Evolutionary conservation across 2,329 filamentous ascomycete species (phyloP).

Genomic region (Helotiales sp.): DNA sequence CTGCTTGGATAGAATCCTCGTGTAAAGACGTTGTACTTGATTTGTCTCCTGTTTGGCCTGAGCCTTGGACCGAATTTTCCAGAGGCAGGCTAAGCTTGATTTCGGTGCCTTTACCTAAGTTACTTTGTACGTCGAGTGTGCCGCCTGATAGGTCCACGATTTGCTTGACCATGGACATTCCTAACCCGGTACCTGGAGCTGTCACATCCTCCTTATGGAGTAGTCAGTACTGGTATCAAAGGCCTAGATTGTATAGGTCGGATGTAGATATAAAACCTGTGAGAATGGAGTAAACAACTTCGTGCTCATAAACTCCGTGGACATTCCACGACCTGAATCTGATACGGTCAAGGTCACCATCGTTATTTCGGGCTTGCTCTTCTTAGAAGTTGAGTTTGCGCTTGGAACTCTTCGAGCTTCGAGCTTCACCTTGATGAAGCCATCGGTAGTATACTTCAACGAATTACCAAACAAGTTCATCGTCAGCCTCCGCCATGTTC

Average conservation of each 20-base stretch:
- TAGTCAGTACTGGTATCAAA: slow-evolving; percentile 17
- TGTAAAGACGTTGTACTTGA: neutral
- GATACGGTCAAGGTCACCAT: slow-evolving; percentile 46
- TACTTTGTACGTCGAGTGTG: slow-evolving; percentile 55
- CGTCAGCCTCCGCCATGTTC: slow-evolving; percentile 41
- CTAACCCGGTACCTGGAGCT: slow-evolving; percentile 60
- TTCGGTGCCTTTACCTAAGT: slow-evolving; percentile 53
- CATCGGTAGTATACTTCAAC: slow-evolving; percentile 58
- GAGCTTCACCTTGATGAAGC: slow-evolving; percentile 48
- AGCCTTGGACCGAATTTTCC: slow-evolving; percentile 10
- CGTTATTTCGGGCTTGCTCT: slow-evolving; percentile 12
- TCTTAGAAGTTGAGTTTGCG: neutral
- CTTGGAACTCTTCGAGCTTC: slow-evolving; percentile 28
- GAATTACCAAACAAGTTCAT: slow-evolving; percentile 65
- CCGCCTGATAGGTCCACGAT: slow-evolving; percentile 61
- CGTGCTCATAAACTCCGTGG: slow-evolving; percentile 58
- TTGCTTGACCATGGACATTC: slow-evolving; percentile 63
- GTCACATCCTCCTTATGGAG: slow-evolving; percentile 56
- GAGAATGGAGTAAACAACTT: slow-evolving; percentile 55
- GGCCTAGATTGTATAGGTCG: slow-evolving; percentile 17
- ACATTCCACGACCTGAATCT: slow-evolving; percentile 66
- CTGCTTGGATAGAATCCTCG: slow-evolving; percentile 16
- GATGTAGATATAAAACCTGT: slow-evolving; percentile 49
- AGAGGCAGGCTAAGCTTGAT: slow-evolving; percentile 49
- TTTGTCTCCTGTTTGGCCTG: neutral